phyloP scores from a whole-genome alignment of 441 rosid species.

The Daphne laureola region DNA sequence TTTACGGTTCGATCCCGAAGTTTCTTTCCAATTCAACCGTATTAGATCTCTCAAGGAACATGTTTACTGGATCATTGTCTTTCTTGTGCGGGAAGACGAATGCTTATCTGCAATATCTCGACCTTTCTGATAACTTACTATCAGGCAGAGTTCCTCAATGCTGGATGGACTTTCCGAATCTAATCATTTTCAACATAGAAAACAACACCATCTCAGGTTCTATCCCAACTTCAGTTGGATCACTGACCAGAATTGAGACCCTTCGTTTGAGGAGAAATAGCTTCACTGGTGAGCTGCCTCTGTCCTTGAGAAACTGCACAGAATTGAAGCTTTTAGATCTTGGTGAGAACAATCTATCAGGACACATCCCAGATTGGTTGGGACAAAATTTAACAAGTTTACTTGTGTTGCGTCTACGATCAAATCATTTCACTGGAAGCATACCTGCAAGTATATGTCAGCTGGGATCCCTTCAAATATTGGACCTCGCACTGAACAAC shows the following conservation, averaged over 20 bases:
- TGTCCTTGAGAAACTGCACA: slow-evolving; percentile 1
- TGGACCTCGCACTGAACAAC: slow-evolving; percentile 4
- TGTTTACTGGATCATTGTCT: neutral
- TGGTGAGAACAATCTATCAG: slow-evolving; percentile 4
- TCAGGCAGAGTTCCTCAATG: neutral
- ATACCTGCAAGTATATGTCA: slow-evolving; percentile 5
- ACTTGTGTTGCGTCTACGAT: neutral
- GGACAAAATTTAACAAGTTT: neutral
- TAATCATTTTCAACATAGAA: neutral
- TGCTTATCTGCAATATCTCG: neutral
- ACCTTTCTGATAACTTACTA: neutral
- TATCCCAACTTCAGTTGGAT: slow-evolving; percentile 1
- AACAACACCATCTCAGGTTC: slow-evolving; percentile 5
- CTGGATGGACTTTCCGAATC: neutral
- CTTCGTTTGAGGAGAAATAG: slow-evolving; percentile 3
- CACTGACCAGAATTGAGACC: neutral
- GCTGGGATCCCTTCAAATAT: neutral
- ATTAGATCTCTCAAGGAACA: neutral
- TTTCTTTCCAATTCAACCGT: neutral
- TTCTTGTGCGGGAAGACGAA: neutral
- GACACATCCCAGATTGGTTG: neutral
- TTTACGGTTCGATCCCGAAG: neutral
- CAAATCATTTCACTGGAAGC: neutral
- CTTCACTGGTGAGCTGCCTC: neutral
- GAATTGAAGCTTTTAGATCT: neutral